Base-by-base conservation (phyloP, 1,284 basidiomycete species). In the Malassezia obtusa region DNA sequence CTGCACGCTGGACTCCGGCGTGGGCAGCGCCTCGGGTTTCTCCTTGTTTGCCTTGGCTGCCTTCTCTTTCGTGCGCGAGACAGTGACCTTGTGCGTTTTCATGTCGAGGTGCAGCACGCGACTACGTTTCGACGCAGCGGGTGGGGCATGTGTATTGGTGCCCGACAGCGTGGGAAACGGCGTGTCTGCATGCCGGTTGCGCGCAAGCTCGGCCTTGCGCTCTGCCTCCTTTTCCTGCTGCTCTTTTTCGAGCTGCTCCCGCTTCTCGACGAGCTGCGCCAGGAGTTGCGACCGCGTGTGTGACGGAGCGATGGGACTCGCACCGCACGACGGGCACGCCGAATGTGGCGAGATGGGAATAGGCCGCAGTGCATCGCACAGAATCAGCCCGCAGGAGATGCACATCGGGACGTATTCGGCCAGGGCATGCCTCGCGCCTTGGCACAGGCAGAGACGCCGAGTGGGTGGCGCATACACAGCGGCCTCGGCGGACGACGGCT, bases 51-150 rank as follows among this genome's bases (percentile, higher is more conserved):
- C 38, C 10, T 11, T 11, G 24, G 50, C 32, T 32, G n/a, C 28
- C 24, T 46, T 45, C 15, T 45, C 25, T 17, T 44, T 53, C 17
- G 37, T 11, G 8, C 25, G 38, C n/a, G 46, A 19, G 21, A 40
- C 43, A 14, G 53, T 56, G 9, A 56, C 53, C 38, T 56, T 56
- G 47, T 50, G 53, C 17, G 53, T 50, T 32, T 56, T 56, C 48
- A 45, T 45, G 25, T 56, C 53, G 35, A 56, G 47, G n/a, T 31
- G 47, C 36, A 56, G 37, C 28, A 49, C 46, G 22, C 53, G 53
- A n/a, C 14, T 44, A 21, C 41, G 39, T 28, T 43, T 43, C 24
- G 15, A 11, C 24, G 24, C 40, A 9, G 24, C 30, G 7, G 40
- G 14, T 10, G 47, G 11, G 40, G 43, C 14, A 36, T 24, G 3